Conservation (phyloP, 2,329 filamentous ascomycete genomes). For the Corinectria fuckeliana region DNA sequence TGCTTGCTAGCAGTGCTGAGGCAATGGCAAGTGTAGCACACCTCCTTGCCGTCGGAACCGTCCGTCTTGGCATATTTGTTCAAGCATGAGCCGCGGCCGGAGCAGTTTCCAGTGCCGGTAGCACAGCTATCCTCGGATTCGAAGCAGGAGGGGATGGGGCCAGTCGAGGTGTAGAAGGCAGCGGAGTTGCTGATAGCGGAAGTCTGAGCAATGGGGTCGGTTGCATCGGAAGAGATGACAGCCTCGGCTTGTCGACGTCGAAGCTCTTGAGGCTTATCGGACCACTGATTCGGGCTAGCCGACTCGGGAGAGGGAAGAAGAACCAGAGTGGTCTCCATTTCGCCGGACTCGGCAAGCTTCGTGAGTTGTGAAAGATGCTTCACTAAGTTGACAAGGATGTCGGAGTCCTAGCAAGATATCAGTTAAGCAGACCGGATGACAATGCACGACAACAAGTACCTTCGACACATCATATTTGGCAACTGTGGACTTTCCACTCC, state of each 20-base stretch:
- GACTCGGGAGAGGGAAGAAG: slow-evolving; percentile 57
- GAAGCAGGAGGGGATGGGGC: slow-evolving; percentile 76
- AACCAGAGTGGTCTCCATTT: slow-evolving; percentile 64
- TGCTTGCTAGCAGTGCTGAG: slow-evolving; percentile 62
- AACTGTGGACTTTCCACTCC: slow-evolving; percentile 51
- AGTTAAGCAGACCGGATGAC: slow-evolving; percentile 15
- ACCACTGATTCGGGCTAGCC: slow-evolving; percentile 49
- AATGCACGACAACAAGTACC: slow-evolving; percentile 40
- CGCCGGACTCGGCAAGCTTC: slow-evolving; percentile 53
- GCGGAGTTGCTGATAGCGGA: slow-evolving; percentile 39
- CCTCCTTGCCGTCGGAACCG: slow-evolving; percentile 47
- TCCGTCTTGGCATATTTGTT: slow-evolving; percentile 63
- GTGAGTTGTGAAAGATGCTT: slow-evolving; percentile 53
- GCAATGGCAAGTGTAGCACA: slow-evolving; percentile 85
- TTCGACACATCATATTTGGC: slow-evolving; percentile 53
- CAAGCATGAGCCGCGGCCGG: slow-evolving; percentile 78
- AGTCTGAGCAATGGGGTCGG: slow-evolving; percentile 33
- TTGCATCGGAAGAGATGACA: slow-evolving; percentile 48
- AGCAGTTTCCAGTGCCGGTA: slow-evolving; percentile 77
- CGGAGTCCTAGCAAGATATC: slow-evolving; percentile 45
- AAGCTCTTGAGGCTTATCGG: slow-evolving; percentile 50
- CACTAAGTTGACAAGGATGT: slow-evolving; percentile 52
- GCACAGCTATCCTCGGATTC: slow-evolving; percentile 71
- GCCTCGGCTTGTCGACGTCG: slow-evolving; percentile 57
- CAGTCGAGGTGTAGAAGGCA: slow-evolving; percentile 46